Base-by-base conservation (phyloP, 1,139 yeast species). In the Magnusiomyces fungicola region DNA sequence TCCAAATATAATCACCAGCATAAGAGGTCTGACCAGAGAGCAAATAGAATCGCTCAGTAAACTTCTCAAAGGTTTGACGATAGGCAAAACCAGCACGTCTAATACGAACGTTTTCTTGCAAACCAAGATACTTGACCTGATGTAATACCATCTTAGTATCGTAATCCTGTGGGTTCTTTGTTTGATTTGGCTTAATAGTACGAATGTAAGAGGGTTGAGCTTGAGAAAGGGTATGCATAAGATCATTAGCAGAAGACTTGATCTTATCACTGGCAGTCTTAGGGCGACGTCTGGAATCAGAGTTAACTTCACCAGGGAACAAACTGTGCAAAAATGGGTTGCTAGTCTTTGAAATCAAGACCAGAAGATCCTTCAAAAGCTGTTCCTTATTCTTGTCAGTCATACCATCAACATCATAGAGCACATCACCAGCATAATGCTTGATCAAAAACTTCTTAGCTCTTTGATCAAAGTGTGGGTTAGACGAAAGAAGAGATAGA, bases 21-120 rank as follows among this genome's bases (percentile, higher is more conserved):
- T 94, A 94, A 3, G 97, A 94, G 33, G 97, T 90, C 57, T 81
- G 79, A 2, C 90, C 80, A 0, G 97, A 89, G 48, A 94, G 73
- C 50, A 94, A 70, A 66, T 88, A 92, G 66, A 94, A 94, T 61
- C 98, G 75, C 69, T 94, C 97, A n/a, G 89, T 97, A 65, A 94
- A 94, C 66, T 90, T 89, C 52, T 92, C 97, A 69, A 90, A 94
- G 0, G 97, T 87, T 56, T 95, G 96, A 69, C 99, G 83, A 63
- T 90, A 92, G 1, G 99, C 98, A 69, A 94, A 94, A 47, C 99
- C 99, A 0, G 99, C 98, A 72, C 98, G 84, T 72, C 98, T 81
- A 58, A 94, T 94, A 57, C 98, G 80, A 43, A 94, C 97, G 66
- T 94, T 94, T 67, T 94, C 98, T 63, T 92, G 94, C 66, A 94